A percentile compares a stretch with the other conserved stretches of the same genome.
Conservation (phyloP, 805 yeast species). For the Barnettozyma populi region DNA sequence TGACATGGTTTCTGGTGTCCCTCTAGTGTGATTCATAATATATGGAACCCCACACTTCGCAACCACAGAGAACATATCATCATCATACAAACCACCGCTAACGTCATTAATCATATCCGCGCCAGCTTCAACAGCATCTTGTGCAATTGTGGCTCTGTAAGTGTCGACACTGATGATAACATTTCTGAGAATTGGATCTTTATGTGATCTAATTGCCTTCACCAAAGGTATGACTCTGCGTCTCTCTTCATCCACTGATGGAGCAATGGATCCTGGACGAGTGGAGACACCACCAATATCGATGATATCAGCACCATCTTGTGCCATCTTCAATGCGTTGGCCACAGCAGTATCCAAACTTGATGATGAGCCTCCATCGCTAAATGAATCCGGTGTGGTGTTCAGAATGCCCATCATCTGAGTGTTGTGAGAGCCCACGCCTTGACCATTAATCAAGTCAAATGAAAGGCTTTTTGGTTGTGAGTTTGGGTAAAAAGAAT, state of each 20-base stretch:
- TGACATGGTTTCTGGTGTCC: conserved; percentile 71
- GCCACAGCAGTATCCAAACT: conserved; percentile 37
- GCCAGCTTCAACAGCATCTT: conserved; percentile 61
- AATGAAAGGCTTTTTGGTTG: conserved; percentile 30
- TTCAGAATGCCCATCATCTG: conserved; percentile 83
- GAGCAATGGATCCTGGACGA: conserved; percentile 71
- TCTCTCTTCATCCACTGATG: conserved; percentile 61
- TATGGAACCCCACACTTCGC: conserved; percentile 70
- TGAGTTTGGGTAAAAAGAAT: conserved; percentile 18
- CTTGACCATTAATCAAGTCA: conserved; percentile 37
- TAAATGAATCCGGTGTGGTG: conserved; percentile 90
- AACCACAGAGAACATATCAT: conserved; percentile 60
- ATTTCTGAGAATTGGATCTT: conserved; percentile 31
- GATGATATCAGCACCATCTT: conserved; percentile 64
- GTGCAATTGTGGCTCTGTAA: conserved; percentile 71
- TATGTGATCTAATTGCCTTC: conserved; percentile 46
- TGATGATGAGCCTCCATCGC: conserved; percentile 69
- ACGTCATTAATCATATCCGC: conserved; percentile 92
- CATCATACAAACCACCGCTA: conserved; percentile 72
- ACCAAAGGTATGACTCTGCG: conserved; percentile 67
- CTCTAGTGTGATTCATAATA: conserved; percentile 80
- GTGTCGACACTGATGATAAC: conserved; percentile 82
- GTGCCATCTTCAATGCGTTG: conserved; percentile 44
- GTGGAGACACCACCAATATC: conserved; percentile 97
- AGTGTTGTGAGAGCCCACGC: conserved; percentile 38